Evolutionary conservation across 2,329 filamentous ascomycete species (phyloP).

Genomic region (Hansfordia pulvinata): DNA sequence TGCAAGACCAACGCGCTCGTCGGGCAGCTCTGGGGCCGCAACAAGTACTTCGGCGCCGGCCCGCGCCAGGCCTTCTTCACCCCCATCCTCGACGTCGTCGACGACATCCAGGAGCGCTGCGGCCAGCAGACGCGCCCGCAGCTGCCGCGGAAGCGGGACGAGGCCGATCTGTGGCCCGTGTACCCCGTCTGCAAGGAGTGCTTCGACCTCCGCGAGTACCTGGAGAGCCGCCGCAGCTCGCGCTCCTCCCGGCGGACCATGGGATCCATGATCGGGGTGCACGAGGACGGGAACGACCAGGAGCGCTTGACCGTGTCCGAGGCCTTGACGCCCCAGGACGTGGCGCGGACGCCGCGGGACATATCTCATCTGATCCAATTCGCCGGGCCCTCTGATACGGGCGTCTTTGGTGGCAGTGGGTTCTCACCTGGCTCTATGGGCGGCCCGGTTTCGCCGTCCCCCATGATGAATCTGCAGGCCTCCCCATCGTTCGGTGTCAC

Average conservation of each 20-base stretch:
- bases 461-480: too few relatives aligned
- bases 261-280: conserved; percentile 24
- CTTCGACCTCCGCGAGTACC: conserved; percentile 25
- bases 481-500: too few relatives aligned
- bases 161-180: conserved; percentile 23
- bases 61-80: conserved; percentile 28
- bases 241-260: conserved; percentile 25
- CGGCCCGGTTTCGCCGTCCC: too few relatives aligned
- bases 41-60: conserved; percentile 26
- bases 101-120: conserved; percentile 30
- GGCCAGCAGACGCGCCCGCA: conserved; percentile 22
- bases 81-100: conserved; percentile 27
- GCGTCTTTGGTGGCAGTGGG: too few relatives aligned
- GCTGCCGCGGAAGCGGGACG: conserved; percentile 25
- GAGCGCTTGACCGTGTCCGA: conserved; percentile 27
- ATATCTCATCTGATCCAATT: too few relatives aligned
- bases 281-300: conserved; percentile 19
- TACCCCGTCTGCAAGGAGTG: conserved; percentile 26
- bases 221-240: conserved; percentile 26
- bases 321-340: conserved; percentile 26
- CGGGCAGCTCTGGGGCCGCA: conserved; percentile 30
- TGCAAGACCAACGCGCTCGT: conserved; percentile 21
- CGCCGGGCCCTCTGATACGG: too few relatives aligned
- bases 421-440: too few relatives aligned
- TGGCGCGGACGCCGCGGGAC: too few relatives aligned